phyloP scores from a whole-genome alignment of 768 basidiomycete species.

The Clitopilus hobsonii region DNA sequence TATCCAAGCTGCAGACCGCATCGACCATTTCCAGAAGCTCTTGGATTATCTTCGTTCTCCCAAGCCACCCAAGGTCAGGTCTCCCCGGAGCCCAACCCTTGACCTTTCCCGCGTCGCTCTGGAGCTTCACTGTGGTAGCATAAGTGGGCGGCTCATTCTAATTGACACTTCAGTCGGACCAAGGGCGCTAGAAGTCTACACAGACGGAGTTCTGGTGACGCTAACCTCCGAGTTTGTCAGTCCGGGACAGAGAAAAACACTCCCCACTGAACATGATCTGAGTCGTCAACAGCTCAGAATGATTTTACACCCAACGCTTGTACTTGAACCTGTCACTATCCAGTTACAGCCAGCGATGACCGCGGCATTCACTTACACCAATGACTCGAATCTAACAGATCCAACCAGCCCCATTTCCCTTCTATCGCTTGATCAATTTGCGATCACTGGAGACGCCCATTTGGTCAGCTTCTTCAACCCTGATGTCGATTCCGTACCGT shows the following conservation, averaged over 20 bases:
- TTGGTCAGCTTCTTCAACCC: slow-evolving; percentile 49
- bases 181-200: slow-evolving; percentile 52
- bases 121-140: slow-evolving; percentile 42
- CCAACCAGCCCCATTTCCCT: slow-evolving; percentile 44
- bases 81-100: slow-evolving; percentile 20
- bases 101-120: slow-evolving; percentile 45
- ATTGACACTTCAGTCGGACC: slow-evolving; percentile 36
- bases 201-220: slow-evolving; percentile 44
- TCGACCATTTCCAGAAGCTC: slow-evolving; percentile 46
- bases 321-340: slow-evolving; percentile 49
- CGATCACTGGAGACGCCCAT: slow-evolving; percentile 38
- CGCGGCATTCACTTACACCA: neutral
- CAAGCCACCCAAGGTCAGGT: slow-evolving; percentile 8
- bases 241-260: slow-evolving; percentile 2
- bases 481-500: slow-evolving; percentile 32
- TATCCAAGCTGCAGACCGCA: slow-evolving; percentile 47
- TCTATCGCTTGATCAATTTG: slow-evolving; percentile 54
- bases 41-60: slow-evolving; percentile 11
- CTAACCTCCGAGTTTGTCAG: slow-evolving; percentile 36
- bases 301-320: slow-evolving; percentile 33
- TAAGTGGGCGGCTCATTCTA: slow-evolving; percentile 49
- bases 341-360: slow-evolving; percentile 35
- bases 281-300: slow-evolving; percentile 42
- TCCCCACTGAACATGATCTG: slow-evolving; percentile 19
- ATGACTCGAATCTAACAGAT: slow-evolving; percentile 13